Evolutionary conservation across 306 rosid species (phyloP).

Genomic region (Oxytropis ochrocephala): DNA sequence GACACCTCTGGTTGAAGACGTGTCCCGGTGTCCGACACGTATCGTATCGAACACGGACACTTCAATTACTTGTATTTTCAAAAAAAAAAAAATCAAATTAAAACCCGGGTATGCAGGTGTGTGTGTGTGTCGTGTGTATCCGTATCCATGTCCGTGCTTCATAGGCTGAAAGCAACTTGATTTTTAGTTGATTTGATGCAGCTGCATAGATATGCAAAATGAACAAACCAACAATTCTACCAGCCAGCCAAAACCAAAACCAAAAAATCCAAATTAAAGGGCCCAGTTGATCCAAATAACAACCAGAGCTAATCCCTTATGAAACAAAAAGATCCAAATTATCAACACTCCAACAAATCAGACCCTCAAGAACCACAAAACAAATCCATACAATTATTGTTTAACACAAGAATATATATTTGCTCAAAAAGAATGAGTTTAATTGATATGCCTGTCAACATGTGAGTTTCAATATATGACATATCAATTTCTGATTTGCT

Average conservation of each 20-base stretch:
- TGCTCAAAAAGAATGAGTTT: too few species aligned
- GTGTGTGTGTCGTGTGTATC: too few species aligned
- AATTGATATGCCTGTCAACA: too few species aligned
- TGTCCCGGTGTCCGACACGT: too few species aligned
- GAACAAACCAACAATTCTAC: slow-evolving; percentile 9
- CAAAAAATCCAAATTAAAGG: slow-evolving; percentile 18
- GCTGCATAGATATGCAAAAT: neutral
- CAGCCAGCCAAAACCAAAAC: slow-evolving; percentile 10
- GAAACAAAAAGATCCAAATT: slow-evolving; percentile 10
- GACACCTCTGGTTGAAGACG: too few species aligned
- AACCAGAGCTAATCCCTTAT: slow-evolving; percentile 1
- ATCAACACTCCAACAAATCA: slow-evolving; percentile 15
- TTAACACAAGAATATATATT: neutral
- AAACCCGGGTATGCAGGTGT: too few species aligned
- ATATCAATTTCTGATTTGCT: too few species aligned
- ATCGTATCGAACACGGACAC: too few species aligned
- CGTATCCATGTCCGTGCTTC: too few species aligned
- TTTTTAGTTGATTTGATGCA: neutral
- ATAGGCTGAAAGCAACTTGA: slow-evolving; percentile 4
- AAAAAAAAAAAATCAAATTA: too few species aligned
- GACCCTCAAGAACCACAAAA: neutral
- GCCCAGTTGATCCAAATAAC: neutral
- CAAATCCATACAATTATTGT: neutral
- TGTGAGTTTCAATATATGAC: too few species aligned
- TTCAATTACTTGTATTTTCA: too few species aligned